Base-by-base conservation (phyloP, 352 stramenopile species). In the Phytophthora foliorum region DNA sequence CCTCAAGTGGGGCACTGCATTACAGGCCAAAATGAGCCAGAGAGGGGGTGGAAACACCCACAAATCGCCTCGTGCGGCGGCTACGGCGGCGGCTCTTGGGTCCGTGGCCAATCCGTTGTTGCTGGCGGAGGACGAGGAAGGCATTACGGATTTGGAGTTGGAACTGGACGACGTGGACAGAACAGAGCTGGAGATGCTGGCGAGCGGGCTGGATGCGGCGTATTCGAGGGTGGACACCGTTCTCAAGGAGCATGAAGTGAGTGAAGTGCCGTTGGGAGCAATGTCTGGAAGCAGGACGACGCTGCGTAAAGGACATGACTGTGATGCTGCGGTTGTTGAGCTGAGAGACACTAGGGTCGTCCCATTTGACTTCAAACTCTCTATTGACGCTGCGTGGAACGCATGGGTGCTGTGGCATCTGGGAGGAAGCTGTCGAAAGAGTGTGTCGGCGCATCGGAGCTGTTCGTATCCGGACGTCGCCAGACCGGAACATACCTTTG, bases 321-420 rank as follows among this genome's bases (percentile, higher is more conserved):
- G 9, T 10, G 55, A 16, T 1, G 51, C 68, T 36, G 38, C 42
- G 10, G 49, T 57, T 13, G 22, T 63, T 4, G 67, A 79, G 62
- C 53, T 79, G 29, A 63, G 71, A 13, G 71, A 79, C 31, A 69
- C 61, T 21, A 57, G 62, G 21, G 57, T 79, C 17, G 66, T 76
- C 27, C 71, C 71, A 38, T 79, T 79, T 29, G 62, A 66, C n/a
- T 78, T 78, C 53, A 52, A 52, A 5, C 36, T 78, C 27, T 46
- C 53, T 0, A 72, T 79, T 29, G 67, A 79, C 22, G 72, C 72
- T 9, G 67, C 64, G 6, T 79, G 72, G 72, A 72, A 79, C n/a
- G 57, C 67, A 48, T 79, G 72, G 72, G 67, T 79, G 29, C 31
- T 79, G 22, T 79, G 72, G 72, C 67, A 76, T 58, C 25, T 76